phyloP scores from a whole-genome alignment of 2,329 filamentous ascomycete species.

The Lanzia echinophila region DNA sequence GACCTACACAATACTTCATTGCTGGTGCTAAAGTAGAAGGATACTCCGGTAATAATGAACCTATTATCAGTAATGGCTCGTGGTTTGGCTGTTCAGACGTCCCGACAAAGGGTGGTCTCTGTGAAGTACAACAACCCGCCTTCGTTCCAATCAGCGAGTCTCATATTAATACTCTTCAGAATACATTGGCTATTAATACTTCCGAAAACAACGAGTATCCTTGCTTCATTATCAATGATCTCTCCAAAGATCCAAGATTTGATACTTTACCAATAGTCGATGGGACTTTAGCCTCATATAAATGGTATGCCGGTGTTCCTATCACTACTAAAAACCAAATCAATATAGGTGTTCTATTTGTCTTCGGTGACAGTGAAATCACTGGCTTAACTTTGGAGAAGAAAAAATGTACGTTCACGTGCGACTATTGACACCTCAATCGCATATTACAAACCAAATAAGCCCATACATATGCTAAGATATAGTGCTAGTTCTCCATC shows the following conservation, averaged over 20 bases:
- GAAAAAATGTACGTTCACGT: slow-evolving; percentile 7
- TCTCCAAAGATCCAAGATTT: slow-evolving; percentile 11
- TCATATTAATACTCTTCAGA: background rate
- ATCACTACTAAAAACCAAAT: slow-evolving; percentile 5
- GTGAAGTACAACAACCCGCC: slow-evolving; percentile 18
- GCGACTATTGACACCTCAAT: slow-evolving; percentile 35
- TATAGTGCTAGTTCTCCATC: slow-evolving; percentile 48
- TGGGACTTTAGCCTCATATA: slow-evolving; percentile 7
- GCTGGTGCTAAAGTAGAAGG: slow-evolving; percentile 18
- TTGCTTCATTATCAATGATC: slow-evolving; percentile 11
- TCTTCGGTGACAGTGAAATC: slow-evolving; percentile 41
- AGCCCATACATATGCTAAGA: too few relatives aligned
- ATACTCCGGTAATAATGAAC: slow-evolving; percentile 1
- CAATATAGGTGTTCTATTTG: slow-evolving; percentile 49
- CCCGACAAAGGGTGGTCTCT: slow-evolving; percentile 23
- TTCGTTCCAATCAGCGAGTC: background rate
- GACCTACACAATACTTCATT: slow-evolving; percentile 24
- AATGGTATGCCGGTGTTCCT: slow-evolving; percentile 15
- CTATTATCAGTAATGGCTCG: slow-evolving; percentile 12
- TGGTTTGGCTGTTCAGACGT: slow-evolving; percentile 26
- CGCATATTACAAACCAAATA: too few relatives aligned
- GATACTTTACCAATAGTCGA: slow-evolving; percentile 10
- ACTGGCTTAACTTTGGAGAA: slow-evolving; percentile 1
- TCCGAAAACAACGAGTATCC: slow-evolving; percentile 1
- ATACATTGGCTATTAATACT: background rate